Evolutionary conservation across 768 basidiomycete species (phyloP), one percentile per base, ranked within the genome.

Genomic region (Cyathus striatus): DNA sequence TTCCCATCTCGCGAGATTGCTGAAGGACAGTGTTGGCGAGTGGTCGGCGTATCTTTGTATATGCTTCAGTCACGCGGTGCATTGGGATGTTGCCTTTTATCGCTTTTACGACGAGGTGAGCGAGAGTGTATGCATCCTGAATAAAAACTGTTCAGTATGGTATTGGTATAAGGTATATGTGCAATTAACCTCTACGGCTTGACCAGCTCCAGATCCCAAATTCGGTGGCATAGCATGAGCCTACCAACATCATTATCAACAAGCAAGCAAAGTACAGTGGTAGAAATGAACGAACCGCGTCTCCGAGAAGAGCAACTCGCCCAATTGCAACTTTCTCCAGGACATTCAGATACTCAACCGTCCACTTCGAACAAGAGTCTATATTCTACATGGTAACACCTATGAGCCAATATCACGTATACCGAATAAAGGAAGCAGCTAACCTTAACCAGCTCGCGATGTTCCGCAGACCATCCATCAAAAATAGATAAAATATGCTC

Each of bases 41-140:
- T 14, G 63, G 63, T 5, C 56, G 51, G 18, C 63, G 54, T 9
- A 62, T 12, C 18, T 51, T 49, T 37, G 60, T 54, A 23, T 57
- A 62, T n/a, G 58, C 47, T 3, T 44, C 48, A 13, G 57, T 44
- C 1, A 60, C 58, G 36, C 41, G 49, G 4, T 60, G 47, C 18
- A 62, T 34, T 1, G 55, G 52, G 27, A 50, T 44, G 21, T 47
- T 10, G 3, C 20, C 50, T 4, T 56, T 58, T 5, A 58, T 52
- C 12, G 42, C n/a, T 5, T 69, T 60, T 3, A 60, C 58, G 36
- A 75, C 66, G 17, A 70, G 60, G 1, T 55, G 51, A 0, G 71
- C 59, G 20, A 75, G 63, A 4, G 74, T 38, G 48, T 63, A 69
- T 1, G 69, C 72, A 38, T 76, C 74, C 71, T 75, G 20, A 5